phyloP scores from a whole-genome alignment of 164 flowering plant genomes.

The Vitis amurensis region DNA sequence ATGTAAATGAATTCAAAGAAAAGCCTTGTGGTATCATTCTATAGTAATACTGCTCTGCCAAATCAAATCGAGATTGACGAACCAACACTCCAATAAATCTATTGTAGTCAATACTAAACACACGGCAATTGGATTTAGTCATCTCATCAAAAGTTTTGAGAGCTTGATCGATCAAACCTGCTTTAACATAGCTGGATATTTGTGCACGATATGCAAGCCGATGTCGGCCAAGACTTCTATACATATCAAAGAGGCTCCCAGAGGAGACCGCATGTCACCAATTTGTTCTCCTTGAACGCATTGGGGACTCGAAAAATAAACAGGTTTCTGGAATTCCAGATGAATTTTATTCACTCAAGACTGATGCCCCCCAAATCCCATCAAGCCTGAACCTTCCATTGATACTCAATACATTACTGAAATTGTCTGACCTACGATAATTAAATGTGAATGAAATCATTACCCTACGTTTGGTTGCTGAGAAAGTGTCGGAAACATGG shows the following conservation, averaged over 20 bases:
- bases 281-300: neutral
- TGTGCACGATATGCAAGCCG: slow-evolving; percentile 67
- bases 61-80: slow-evolving; percentile 53
- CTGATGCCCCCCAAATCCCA: too few species aligned
- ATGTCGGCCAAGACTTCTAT: slow-evolving; percentile 43
- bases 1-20: slow-evolving; percentile 74
- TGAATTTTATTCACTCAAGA: too few species aligned
- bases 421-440: too few species aligned
- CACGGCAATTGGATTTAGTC: slow-evolving; percentile 73
- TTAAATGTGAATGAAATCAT: too few species aligned
- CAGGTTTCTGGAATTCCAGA: too few species aligned
- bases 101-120: slow-evolving; percentile 81
- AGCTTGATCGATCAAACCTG: slow-evolving; percentile 68
- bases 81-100: slow-evolving; percentile 83
- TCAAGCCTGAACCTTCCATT: too few species aligned
- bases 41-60: slow-evolving; percentile 67
- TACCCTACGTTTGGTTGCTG: too few species aligned
- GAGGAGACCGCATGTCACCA: slow-evolving; percentile 32
- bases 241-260: slow-evolving; percentile 42
- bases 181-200: slow-evolving; percentile 66
- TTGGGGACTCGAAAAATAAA: neutral
- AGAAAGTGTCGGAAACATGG: too few species aligned
- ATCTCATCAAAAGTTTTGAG: slow-evolving; percentile 77
- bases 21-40: slow-evolving; percentile 61
- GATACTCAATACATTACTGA: too few species aligned